Base-by-base conservation (phyloP, 352 stramenopile genomes). In the Phytophthora chlamydospora region DNA sequence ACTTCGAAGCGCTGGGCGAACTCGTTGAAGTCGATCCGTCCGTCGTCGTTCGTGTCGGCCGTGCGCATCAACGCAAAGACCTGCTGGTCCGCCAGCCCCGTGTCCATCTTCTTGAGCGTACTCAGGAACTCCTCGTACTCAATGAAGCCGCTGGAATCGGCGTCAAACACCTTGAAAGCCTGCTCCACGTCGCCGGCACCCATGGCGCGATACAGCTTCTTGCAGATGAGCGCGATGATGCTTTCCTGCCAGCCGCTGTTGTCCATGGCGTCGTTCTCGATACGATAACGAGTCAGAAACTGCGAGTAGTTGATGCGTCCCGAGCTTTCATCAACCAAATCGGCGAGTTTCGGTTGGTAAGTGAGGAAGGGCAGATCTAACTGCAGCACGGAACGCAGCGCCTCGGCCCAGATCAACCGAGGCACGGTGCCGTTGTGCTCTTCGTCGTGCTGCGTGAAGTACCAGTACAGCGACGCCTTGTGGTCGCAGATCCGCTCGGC, bases 121-220 rank as follows among this genome's bases (percentile, higher is more conserved):
- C 73, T 72, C 55, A 97, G 83, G 64, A 98, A 98, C 75, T 98
- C 92, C 13, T 97, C 90, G 70, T 97, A 98, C 71, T 97, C 91
- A 45, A 98, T 97, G 51, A 86, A 95, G 31, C 90, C 91, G 53
- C 83, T 95, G 10, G 82, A 78, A 64, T 98, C 91, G 2, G 88
- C 75, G 57, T 98, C 92, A 60, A 98, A 98, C 10, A 96, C 72
- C 58, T 89, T 83, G 70, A 97, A 98, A 8, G 92, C 93, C 54
- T 91, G 76, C 67, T 94, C 65, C n/a, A 97, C 65, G 53, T 95
- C 73, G 10, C 90, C 89, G 12, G 90, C 88, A n/a, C 92, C 91
- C 84, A 97, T 94, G 2, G 89, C 88, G 16, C 89, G 83, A 50
- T 96, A 98, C 41, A 98, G 54, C 58, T 97, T 96, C 61, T 97